These are phyloP conservation scores for Pyricularia sp. DNA, from an alignment of 2,329 filamentous ascomycete genomes.

Conservation along the genomic window DNA sequence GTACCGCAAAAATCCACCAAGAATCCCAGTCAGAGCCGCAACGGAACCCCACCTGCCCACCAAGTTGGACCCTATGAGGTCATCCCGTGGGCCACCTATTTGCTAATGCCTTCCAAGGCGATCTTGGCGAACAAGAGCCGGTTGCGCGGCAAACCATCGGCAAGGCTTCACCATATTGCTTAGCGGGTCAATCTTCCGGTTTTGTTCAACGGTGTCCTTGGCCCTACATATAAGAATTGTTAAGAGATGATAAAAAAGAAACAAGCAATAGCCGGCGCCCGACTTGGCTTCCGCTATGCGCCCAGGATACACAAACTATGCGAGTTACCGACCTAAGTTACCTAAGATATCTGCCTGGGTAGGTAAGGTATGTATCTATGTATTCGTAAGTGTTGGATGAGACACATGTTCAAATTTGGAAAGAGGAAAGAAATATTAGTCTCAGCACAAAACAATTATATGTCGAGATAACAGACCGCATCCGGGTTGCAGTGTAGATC, in stretches of 20 bases:
- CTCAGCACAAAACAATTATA: not conserved
- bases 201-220: not conserved
- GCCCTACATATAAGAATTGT: not conserved
- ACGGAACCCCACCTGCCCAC: not conserved
- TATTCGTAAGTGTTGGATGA: no score
- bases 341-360: no score
- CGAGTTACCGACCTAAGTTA: not conserved
- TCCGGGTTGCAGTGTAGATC: not conserved
- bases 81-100: not conserved
- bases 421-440: not conserved
- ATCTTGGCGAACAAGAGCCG: not conserved
- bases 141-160: not conserved
- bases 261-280: not conserved
- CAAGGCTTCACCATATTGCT: not conserved
- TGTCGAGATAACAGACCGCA: not conserved
- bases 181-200: not conserved
- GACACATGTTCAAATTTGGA: no score
- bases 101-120: not conserved
- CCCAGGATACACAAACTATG: not conserved
- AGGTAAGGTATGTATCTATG: no score
- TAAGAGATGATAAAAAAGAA: not conserved
- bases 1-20: not conserved
- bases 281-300: not conserved
- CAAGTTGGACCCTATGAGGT: slow-evolving; percentile 1
- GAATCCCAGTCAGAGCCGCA: not conserved